Evolutionary conservation across 108 stramenopile genomes (phyloP).

Genomic region (Skeletonema costatum): DNA sequence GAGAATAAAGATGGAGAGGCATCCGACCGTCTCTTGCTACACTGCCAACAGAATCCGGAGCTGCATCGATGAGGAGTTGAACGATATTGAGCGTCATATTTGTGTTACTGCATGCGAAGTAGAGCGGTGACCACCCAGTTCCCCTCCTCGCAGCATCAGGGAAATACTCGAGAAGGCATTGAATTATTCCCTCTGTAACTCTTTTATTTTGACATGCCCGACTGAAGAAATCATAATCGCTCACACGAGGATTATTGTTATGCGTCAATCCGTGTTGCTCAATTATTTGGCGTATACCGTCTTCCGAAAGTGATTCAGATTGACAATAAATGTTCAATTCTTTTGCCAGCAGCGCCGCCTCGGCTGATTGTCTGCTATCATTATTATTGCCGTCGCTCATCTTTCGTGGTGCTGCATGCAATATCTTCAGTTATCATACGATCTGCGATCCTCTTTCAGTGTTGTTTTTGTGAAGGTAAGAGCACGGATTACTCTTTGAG

Average conservation of each 20-base stretch:
- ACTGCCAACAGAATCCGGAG: neutral
- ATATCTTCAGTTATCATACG: too few relatives aligned
- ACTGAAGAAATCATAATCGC: neutral
- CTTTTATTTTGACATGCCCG: neutral
- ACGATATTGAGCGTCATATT: neutral
- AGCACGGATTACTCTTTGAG: too few relatives aligned
- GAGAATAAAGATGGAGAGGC: slow-evolving; percentile 12
- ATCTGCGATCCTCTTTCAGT: too few relatives aligned
- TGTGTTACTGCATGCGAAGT: neutral
- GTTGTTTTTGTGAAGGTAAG: too few relatives aligned
- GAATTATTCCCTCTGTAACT: neutral
- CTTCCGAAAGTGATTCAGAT: neutral
- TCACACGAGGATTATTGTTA: neutral
- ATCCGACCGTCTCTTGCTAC: too few relatives aligned
- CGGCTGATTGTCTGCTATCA: too few relatives aligned
- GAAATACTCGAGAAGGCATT: slow-evolving; percentile 8
- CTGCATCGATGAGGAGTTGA: too few relatives aligned
- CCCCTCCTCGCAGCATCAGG: neutral
- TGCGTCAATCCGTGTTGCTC: neutral
- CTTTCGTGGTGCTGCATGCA: too few relatives aligned
- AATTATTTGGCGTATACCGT: neutral
- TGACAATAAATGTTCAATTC: too few relatives aligned
- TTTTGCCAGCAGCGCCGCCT: neutral
- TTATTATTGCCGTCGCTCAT: too few relatives aligned
- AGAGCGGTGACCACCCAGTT: neutral